Base-by-base conservation (phyloP, 192 early-diverging fungal genomes). In the Geranomyces variabilis region DNA sequence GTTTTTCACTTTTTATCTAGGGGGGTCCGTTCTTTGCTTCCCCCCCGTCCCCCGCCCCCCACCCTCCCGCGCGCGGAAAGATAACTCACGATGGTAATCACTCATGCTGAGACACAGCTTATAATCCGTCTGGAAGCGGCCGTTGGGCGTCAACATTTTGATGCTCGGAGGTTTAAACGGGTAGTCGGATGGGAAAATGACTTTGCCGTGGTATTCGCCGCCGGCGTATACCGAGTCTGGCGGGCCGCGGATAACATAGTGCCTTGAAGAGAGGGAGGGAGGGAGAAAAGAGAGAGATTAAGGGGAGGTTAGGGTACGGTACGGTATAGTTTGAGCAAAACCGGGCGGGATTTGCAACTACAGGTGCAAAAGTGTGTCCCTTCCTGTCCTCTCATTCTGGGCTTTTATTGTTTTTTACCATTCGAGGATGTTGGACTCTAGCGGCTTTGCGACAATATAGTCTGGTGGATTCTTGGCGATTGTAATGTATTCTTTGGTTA, bases 161-260 rank as follows among this genome's bases (percentile, higher is more conserved):
- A 86, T 86, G 12, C 69, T 71, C 14, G 85, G 82, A 22, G 81
- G 81, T 65, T 69, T 96, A 83, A 90, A 99, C 30, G 97, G 97
- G 71, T 99, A 99, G 73, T 97, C 95, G 33, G 90, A 49, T 5
- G 97, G 97, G 67, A 98, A 99, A 21, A 84, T 82, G n/a, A 99
- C 81, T 71, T 86, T 92, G 69, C 96, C 97, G 73, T 95, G 92
- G 79, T 96, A 99, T 81, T 96, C 91, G 56, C 97, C 97, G 14
- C 75, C 92, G 57, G 87, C 84, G 65, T 96, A 99, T 22, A 93
- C 92, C 9, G 94, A 94, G 56, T 94, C 94, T n/a, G 93, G 92
- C 61, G 97, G 97, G 34, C 97, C 97, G 49, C 89, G 89, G 51
- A 99, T 88, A 29, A 99, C 89, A 79, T 98, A 99, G 80, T 99